Conservation (phyloP, 495 filamentous ascomycete species). For the Cladorrhinum samala region DNA sequence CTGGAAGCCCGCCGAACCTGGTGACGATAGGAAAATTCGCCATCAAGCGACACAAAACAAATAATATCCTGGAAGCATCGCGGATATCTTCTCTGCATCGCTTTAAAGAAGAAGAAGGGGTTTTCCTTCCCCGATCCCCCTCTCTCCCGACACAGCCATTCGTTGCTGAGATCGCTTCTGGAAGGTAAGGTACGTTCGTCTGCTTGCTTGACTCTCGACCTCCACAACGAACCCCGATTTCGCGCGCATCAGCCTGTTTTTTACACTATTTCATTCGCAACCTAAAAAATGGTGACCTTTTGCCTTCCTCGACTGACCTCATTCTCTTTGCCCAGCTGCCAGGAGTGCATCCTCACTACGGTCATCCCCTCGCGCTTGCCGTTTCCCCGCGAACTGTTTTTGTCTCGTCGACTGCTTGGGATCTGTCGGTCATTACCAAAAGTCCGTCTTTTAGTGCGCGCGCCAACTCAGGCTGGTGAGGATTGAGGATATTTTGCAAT, state of each 20-base stretch:
- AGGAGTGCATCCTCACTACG: slow-evolving; percentile 27
- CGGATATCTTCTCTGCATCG: slow-evolving; percentile 2
- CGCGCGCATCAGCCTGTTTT: not conserved
- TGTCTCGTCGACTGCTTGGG: slow-evolving; percentile 14
- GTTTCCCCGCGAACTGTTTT: slow-evolving; percentile 8
- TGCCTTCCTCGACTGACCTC: not conserved
- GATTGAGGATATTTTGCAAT: slow-evolving; percentile 46
- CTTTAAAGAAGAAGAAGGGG: slow-evolving; percentile 14
- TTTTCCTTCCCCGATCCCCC: slow-evolving; percentile 14
- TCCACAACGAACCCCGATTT: slow-evolving; percentile 3
- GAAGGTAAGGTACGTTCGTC: not conserved
- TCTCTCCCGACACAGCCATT: slow-evolving; percentile 13
- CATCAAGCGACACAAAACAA: slow-evolving; percentile 15
- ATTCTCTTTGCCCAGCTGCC: slow-evolving; percentile 6
- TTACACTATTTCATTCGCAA: not conserved
- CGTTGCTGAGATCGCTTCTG: slow-evolving; percentile 31
- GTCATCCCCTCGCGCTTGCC: slow-evolving; percentile 13
- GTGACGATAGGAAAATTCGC: slow-evolving; percentile 25
- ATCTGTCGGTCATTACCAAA: slow-evolving; percentile 28
- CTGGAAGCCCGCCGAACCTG: slow-evolving; percentile 10
- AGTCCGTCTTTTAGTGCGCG: slow-evolving; percentile 15
- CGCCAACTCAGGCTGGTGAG: slow-evolving; percentile 40
- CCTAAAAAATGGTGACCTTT: no score
- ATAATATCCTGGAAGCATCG: slow-evolving; percentile 3
- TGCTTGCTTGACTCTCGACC: not conserved